Percentiles rank a stretch among this genome's conserved stretches.
Conservation (phyloP, 148 eudicot species). For the Camellia granthamiana region DNA sequence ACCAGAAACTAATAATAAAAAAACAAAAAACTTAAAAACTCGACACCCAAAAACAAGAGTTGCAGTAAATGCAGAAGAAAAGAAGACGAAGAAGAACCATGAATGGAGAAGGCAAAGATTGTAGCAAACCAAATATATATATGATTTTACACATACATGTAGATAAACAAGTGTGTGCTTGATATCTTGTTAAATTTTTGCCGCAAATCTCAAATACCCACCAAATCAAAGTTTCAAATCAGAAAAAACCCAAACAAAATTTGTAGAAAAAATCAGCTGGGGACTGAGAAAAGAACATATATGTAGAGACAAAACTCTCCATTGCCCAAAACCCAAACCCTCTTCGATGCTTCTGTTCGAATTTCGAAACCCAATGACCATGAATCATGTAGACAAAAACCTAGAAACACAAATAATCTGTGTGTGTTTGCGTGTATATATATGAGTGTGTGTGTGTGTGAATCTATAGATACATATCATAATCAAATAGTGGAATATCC, state of each 20-base stretch:
- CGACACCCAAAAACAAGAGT: background rate
- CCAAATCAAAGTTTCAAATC: background rate
- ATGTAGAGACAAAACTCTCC: slow-evolving; percentile 34
- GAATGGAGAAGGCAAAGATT: background rate
- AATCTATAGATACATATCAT: background rate
- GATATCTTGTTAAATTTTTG: background rate
- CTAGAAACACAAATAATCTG: background rate
- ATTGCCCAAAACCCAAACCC: slow-evolving; percentile 31
- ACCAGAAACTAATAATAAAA: background rate
- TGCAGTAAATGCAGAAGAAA: background rate
- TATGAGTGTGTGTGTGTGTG: background rate
- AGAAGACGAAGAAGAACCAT: background rate
- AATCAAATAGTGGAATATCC: slow-evolving; percentile 31
- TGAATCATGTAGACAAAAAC: slow-evolving; percentile 22
- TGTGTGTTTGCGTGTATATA: background rate
- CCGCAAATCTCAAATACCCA: background rate
- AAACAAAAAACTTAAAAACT: background rate
- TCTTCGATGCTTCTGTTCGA: slow-evolving; percentile 39
- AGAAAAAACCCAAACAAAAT: slow-evolving; percentile 3
- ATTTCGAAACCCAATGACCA: slow-evolving; percentile 35
- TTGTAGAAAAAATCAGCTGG: slow-evolving; percentile 2
- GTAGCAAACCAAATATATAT: too few species aligned
- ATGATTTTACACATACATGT: too few species aligned
- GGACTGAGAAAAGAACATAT: slow-evolving; percentile 13
- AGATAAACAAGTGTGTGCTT: too few species aligned